Evolutionary conservation across 169 alveolate genomes (phyloP), one percentile per base, ranked within the genome.

Genomic region (Plasmodium gallinaceum): DNA sequence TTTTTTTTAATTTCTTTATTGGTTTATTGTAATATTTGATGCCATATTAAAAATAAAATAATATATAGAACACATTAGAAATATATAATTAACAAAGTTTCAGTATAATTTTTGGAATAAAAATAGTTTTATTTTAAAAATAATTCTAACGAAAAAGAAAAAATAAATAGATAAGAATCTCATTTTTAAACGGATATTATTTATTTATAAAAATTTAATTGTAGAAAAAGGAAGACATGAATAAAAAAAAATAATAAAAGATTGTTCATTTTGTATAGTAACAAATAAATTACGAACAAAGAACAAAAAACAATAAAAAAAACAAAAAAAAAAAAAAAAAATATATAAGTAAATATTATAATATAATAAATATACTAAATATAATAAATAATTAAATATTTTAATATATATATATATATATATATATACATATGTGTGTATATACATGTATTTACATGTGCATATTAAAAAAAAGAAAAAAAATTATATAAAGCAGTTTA

Each of bases 231-330:
- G 14, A 26, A 60, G 18, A 60, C 6, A 20, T 18, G 5, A 26
- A 60, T 7, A 60, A 60, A 60, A 60, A 20, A 60, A 22, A 60
- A 48, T 9, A 48, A 48, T 14, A 1, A 48, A 14, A 14, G 12
- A 48, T 1, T 1, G 1, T 10, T 48, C 16, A 9, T 48, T 18
- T 22, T 60, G 45, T 20, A 9, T 7, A 20, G 46, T 22, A 18
- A 60, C 69, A 60, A 60, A 60, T 60, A 60, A 60, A 60, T 22
- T 60, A 60, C 24, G 46, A 60, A 60, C 39, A 60, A 20, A 60
- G 42, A 22, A 60, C 69, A 60, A 64, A 64, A 64, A 20, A 16
- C 32, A 57, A 57, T 14, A 16, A 64, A 64, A 10, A 64, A 64
- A 64, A 5, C 22, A 64, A 64, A 24, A 37, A 64, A 64, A 5